Evolutionary conservation across 345 rosid genomes (phyloP), one percentile per base, ranked within the genome.

Genomic region (Moricandia moricandioides): DNA sequence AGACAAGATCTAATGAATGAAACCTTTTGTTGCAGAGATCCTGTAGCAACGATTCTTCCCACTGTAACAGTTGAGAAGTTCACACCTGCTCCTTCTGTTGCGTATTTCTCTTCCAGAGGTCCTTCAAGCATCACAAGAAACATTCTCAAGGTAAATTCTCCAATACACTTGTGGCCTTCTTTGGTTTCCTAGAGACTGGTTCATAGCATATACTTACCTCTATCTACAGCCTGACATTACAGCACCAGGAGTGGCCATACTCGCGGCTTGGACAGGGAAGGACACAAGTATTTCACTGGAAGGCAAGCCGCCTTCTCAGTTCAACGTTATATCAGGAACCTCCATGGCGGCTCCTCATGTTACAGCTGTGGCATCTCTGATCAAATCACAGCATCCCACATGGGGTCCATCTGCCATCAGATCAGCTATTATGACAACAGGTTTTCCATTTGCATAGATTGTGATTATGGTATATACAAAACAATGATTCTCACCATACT

Each of bases 391-490:
- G 21, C 80, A 88, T 69, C 95, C 90, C 6, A 73, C 82, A 0
- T 89, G 88, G 87, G 58, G 82, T 34, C 88, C 96, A 24, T 84
- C 97, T 1, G 91, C 88, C 1, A 80, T 91, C 75, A 85, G 57
- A 84, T 88, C 98, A 8, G 98, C 95, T 73, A 87, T 89, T 31
- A 84, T 88, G 95, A 91, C 98, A 39, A 87, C 95, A 81, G 91
- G 91, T 89, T 33, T 33, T 31, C 3, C 67, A 43, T 39, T 49
- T 26, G 24, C 33, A 61, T 10, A 6, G 62, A 0, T 78, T 33
- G 11, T 47, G 34, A 56, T 29, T 5, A 64, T 11, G 27, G 24
- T 49, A 63, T 49, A 63, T 18, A 57, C 62, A 34, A 30, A 16
- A 77, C 64, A 16, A 4, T 18, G 11, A 35, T 56, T 34, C 30